Conservation (phyloP, 371 early-diverging fungal species). For the Dinochytrium kinnereticum region DNA sequence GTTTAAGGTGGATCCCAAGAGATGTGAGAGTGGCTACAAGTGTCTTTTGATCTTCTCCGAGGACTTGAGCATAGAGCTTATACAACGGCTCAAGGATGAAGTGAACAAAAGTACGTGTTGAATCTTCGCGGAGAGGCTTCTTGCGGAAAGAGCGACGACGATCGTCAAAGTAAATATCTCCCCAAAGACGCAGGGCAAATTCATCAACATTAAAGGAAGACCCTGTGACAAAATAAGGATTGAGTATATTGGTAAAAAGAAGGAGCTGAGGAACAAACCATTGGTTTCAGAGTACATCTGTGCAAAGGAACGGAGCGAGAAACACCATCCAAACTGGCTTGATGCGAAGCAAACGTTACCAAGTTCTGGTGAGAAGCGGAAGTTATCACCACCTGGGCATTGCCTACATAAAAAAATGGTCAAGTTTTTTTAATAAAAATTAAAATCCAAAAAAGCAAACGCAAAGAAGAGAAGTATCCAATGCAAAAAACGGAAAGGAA, state of each 20-base stretch:
- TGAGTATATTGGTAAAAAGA: neutral
- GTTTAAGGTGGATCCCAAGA: constrained; percentile 83
- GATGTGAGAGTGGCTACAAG: constrained; percentile 73
- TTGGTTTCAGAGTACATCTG: constrained; percentile 79
- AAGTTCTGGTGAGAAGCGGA: constrained; percentile 88
- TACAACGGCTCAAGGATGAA: constrained; percentile 96
- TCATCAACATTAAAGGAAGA: constrained; percentile 69
- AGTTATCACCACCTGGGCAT: constrained; percentile 57
- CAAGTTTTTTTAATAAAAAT: neutral
- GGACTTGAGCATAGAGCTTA: constrained; percentile 85
- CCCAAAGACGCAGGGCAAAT: constrained; percentile 96
- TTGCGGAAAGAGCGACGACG: constrained; percentile 81
- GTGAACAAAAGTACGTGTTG: constrained; percentile 85
- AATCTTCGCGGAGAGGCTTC: constrained; percentile 54
- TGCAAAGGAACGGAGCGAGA: constrained; percentile 93
- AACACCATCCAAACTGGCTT: constrained; percentile 92
- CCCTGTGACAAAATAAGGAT: constrained; percentile 12
- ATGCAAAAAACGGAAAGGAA: constrained; percentile 10
- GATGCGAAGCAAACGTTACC: constrained; percentile 98
- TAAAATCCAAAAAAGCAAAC: neutral
- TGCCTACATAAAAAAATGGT: constrained; percentile 10
- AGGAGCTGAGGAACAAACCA: constrained; percentile 25
- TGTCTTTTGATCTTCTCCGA: constrained; percentile 72
- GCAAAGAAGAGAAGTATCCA: neutral
- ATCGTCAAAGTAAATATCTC: constrained; percentile 91